These are phyloP conservation scores for Multifurca ochricompacta DNA, from an alignment of 768 basidiomycete species.

Conservation along the genomic window DNA sequence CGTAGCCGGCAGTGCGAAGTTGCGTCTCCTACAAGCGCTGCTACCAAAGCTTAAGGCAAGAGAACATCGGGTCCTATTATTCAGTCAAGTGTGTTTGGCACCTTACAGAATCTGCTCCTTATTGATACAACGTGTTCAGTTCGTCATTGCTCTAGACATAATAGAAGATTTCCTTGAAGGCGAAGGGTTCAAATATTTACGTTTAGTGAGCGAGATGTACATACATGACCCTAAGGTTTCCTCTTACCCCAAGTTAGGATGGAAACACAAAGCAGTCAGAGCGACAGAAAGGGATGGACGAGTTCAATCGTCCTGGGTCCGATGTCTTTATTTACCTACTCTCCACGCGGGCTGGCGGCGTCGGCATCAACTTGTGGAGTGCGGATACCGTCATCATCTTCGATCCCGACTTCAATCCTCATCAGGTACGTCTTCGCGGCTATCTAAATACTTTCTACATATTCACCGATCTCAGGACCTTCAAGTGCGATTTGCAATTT, in stretches of 20 bases:
- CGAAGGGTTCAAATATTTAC: slow-evolving; percentile 71
- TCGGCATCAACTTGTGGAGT: slow-evolving; percentile 49
- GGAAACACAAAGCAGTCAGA: slow-evolving; percentile 77
- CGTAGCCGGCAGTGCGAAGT: slow-evolving; percentile 79
- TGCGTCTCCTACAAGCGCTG: slow-evolving; percentile 66
- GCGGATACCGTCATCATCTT: slow-evolving; percentile 87
- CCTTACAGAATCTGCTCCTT: neutral
- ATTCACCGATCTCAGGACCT: slow-evolving; percentile 51
- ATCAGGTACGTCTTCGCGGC: slow-evolving; percentile 50
- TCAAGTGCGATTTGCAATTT: slow-evolving; percentile 50
- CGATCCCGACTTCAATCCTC: slow-evolving; percentile 99
- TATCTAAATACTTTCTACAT: neutral
- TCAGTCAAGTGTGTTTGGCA: slow-evolving; percentile 65
- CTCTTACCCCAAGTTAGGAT: slow-evolving; percentile 45
- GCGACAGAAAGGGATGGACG: slow-evolving; percentile 94
- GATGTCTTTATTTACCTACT: slow-evolving; percentile 88
- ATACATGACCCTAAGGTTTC: slow-evolving; percentile 3
- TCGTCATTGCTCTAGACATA: slow-evolving; percentile 78
- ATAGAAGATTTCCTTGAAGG: slow-evolving; percentile 84
- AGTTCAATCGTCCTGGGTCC: slow-evolving; percentile 82
- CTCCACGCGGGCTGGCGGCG: slow-evolving; percentile 63
- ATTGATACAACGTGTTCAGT: slow-evolving; percentile 38
- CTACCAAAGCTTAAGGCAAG: slow-evolving; percentile 78
- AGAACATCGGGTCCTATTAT: slow-evolving; percentile 84
- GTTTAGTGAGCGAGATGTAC: slow-evolving; percentile 48